Evolutionary conservation across 495 filamentous ascomycete species (phyloP).

Genomic region (Penicillium silybi): DNA sequence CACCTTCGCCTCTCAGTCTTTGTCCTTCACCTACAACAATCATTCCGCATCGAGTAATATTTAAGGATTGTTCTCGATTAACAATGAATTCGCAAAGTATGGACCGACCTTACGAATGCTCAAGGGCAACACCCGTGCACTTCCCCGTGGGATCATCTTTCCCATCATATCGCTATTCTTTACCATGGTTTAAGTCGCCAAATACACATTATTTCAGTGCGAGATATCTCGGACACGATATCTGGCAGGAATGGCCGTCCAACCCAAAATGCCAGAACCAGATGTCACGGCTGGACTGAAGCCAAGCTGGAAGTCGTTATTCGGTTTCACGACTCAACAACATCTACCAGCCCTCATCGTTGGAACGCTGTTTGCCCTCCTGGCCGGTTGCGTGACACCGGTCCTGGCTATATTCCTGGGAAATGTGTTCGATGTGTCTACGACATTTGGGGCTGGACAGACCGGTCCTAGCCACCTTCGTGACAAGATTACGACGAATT

Average conservation of each 20-base stretch:
- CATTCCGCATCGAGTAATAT: constrained; percentile 20
- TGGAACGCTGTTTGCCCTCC: constrained; percentile 52
- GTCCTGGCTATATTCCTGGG: constrained; percentile 69
- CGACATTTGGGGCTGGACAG: constrained; percentile 57
- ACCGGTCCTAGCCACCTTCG: constrained; percentile 49
- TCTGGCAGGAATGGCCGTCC: background rate
- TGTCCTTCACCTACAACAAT: constrained; percentile 22
- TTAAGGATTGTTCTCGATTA: constrained; percentile 7
- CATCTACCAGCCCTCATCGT: constrained; percentile 53
- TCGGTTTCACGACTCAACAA: constrained; percentile 64
- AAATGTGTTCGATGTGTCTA: constrained; percentile 67
- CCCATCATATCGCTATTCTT: background rate
- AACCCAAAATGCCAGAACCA: background rate
- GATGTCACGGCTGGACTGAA: constrained; percentile 2
- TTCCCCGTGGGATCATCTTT: background rate
- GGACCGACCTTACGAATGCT: background rate
- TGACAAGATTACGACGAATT: constrained; percentile 52
- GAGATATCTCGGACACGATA: background rate
- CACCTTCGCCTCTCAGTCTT: background rate
- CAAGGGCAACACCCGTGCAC: background rate
- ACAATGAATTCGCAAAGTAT: background rate
- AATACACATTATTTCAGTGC: background rate
- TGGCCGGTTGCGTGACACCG: constrained; percentile 61
- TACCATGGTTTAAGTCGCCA: background rate
- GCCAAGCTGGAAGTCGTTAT: constrained; percentile 53